Base-by-base conservation (phyloP, 768 basidiomycete species). In the Tulasnella sp. region DNA sequence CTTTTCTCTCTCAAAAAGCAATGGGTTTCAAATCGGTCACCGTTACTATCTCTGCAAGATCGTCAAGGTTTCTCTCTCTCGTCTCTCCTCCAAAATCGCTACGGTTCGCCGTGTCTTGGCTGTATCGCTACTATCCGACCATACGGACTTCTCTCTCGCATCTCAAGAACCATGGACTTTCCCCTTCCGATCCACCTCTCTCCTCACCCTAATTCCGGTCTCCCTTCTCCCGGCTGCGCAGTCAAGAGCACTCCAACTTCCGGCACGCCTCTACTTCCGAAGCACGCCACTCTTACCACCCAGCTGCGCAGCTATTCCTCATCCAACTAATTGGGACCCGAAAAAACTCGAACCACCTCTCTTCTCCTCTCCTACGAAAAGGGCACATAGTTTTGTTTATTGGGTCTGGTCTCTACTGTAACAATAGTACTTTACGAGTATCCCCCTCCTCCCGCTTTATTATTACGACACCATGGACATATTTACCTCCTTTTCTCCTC, bases 381-480 rank as follows among this genome's bases (percentile, higher is more conserved):
- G n/a, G n/a, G 20, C 51, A 51, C 7, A 48, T 48, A 48, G 18
- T 55, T 26, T 35, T 67, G 61, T 67, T 67, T 67, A 67, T 67
- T 35, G 26, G 61, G 32, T 26, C 11, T 6, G 26, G 61, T 32
- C 61, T 67, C 26, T 35, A 26, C 32, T 67, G 61, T 67, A 67
- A 67, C 61, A 67, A 5, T 67, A 67, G 61, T 67, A 67, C 61
- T 35, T 32, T 67, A 67, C 61, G 61, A 67, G 26, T 67, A 67
- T 26, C 26, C 51, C 57, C 61, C 61, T 67, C 61, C 32, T 67
- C 26, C 32, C 61, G 29, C 55, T 26, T 35, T 67, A 67, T 67
- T 67, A 67, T 51, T 10, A 48, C 51, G 51, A 51, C 51, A 51
- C 61, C 61, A 67, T 67, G 61, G 61, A 67, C 61, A 67, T 67